A percentile compares a stretch with the other conserved stretches of the same genome.
These are phyloP conservation scores for Macrotyloma uniflorum DNA, from an alignment of 306 rosid genomes.

Conservation along the genomic window DNA sequence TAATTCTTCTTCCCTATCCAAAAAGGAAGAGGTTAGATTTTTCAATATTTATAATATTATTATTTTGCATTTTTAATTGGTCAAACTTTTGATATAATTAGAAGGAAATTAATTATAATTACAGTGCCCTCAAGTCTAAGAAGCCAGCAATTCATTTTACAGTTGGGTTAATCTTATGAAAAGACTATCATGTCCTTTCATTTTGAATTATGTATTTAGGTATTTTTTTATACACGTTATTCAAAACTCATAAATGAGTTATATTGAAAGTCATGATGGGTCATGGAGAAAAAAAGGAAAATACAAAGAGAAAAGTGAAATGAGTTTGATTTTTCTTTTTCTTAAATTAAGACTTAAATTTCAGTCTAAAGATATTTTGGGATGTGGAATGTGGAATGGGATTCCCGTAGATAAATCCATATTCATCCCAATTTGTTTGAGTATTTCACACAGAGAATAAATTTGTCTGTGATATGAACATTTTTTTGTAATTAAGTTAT, in stretches of 20 bases:
- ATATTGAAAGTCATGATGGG: not conserved
- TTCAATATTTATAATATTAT: not conserved
- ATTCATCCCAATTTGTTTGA: too few species aligned
- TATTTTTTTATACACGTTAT: not conserved
- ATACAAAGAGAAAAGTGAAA: not conserved
- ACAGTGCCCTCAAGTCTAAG: not conserved
- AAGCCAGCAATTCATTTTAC: not conserved
- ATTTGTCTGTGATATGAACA: too few species aligned
- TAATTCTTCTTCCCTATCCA: constrained; percentile 39
- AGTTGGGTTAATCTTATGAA: not conserved
- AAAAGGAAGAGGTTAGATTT: constrained; percentile 53
- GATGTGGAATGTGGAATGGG: not conserved
- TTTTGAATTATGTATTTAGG: not conserved
- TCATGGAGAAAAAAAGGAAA: not conserved
- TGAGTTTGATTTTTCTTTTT: not conserved
- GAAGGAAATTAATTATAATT: not conserved
- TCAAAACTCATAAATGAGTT: not conserved
- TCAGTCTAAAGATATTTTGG: not conserved
- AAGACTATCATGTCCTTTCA: not conserved
- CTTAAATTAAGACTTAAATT: not conserved
- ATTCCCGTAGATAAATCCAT: not conserved
- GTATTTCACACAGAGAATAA: too few species aligned
- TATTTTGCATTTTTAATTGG: not conserved
- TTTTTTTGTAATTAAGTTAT: not conserved
- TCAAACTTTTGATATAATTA: not conserved